These are phyloP conservation scores for Plasmodium inui DNA, from an alignment of 169 alveolate genomes.

Conservation along the genomic window DNA sequence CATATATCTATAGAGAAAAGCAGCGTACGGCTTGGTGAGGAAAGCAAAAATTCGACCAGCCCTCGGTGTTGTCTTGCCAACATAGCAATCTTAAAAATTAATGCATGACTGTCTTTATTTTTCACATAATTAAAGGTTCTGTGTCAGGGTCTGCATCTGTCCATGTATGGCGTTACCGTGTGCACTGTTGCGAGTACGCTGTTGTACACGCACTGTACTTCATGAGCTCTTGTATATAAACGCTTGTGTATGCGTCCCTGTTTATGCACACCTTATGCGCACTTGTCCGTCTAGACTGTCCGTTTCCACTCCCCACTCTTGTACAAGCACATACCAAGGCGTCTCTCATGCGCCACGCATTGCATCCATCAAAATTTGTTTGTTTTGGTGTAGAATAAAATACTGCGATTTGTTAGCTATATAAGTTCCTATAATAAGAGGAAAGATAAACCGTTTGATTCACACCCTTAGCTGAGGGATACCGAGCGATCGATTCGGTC, in stretches of 20 bases:
- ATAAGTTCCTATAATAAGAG: neutral
- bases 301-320: neutral
- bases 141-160: neutral
- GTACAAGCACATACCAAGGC: neutral
- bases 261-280: neutral
- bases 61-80: neutral
- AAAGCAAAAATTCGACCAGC: neutral
- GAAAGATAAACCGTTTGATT: neutral
- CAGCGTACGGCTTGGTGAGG: neutral
- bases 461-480: neutral
- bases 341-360: neutral
- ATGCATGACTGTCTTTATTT: slow-evolving; percentile 7
- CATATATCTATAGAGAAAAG: neutral
- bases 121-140: neutral
- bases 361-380: neutral
- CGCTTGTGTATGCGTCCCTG: neutral
- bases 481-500: neutral
- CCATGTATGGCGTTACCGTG: neutral
- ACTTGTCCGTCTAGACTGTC: neutral
- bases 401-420: neutral
- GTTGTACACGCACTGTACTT: neutral
- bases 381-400: neutral
- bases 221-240: neutral
- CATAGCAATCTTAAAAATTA: slow-evolving; percentile 23
- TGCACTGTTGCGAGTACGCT: neutral